Evolutionary conservation across 495 filamentous ascomycete genomes (phyloP).

Genomic region (Hypoxylon subgilvum): DNA sequence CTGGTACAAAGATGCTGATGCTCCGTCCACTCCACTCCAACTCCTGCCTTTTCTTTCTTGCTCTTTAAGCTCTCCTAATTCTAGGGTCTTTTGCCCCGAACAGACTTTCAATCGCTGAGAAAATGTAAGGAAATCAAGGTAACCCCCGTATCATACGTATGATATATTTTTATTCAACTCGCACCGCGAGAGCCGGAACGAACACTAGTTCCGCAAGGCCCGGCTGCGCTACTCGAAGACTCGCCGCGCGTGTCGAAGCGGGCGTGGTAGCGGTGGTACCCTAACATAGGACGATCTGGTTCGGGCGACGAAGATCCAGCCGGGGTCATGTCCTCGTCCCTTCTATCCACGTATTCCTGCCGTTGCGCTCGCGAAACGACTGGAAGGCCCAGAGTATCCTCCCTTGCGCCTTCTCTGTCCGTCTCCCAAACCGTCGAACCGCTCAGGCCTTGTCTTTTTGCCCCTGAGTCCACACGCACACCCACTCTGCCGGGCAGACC

Average conservation of each 20-base stretch:
- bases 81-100: too few species aligned
- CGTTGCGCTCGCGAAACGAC: too few species aligned
- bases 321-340: not conserved
- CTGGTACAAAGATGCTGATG: not conserved
- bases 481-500: slow-evolving; percentile 10
- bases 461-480: not conserved
- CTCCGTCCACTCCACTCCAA: too few species aligned
- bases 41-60: not conserved
- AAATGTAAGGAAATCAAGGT: too few species aligned
- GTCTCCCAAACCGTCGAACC: not conserved
- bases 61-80: too few species aligned
- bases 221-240: not conserved
- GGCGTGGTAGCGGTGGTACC: slow-evolving; percentile 5
- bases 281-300: not conserved
- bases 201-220: too few species aligned
- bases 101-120: too few species aligned
- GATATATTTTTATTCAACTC: too few species aligned
- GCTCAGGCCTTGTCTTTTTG: not conserved
- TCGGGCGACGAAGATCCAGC: not conserved
- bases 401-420: too few species aligned
- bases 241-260: slow-evolving; percentile 13
- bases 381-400: too few species aligned
- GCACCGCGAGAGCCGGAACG: too few species aligned
- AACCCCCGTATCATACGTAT: too few species aligned
- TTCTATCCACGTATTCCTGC: not conserved